Percentiles rank a stretch among this genome's conserved stretches.
Evolutionary conservation across 2,329 filamentous ascomycete species (phyloP).

Genomic region (Ophiognomonia clavigignenti-juglandacearum): DNA sequence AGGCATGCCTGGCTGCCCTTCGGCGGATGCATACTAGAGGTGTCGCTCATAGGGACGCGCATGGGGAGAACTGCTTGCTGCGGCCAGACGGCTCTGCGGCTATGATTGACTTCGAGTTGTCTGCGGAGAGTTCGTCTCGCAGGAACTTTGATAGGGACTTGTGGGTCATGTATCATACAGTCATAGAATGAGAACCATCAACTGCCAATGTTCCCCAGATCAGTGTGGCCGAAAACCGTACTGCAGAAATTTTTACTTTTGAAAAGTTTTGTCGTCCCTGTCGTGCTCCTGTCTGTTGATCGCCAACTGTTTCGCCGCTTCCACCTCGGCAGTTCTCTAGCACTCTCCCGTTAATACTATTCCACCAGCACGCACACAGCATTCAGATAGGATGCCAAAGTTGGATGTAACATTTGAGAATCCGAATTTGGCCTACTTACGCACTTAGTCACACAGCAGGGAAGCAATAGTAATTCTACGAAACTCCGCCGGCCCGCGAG

Average conservation of each 20-base stretch:
- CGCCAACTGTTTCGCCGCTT: no score
- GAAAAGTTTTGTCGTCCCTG: no score
- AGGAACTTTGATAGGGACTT: constrained; percentile 11
- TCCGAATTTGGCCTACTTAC: neutral
- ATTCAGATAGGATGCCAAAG: no score
- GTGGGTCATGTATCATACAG: constrained; percentile 12
- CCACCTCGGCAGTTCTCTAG: no score
- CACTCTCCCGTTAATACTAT: no score
- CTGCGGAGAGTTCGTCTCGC: neutral
- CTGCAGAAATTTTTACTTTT: no score
- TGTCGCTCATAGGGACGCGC: constrained; percentile 17
- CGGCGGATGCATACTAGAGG: constrained; percentile 11
- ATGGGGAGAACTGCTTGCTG: constrained; percentile 17
- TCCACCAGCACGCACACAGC: no score
- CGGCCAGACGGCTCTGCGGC: constrained; percentile 11
- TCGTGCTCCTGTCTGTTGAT: no score
- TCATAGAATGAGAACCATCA: neutral
- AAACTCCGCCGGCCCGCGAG: neutral
- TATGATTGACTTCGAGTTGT: constrained; percentile 19
- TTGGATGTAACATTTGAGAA: no score
- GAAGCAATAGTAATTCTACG: neutral
- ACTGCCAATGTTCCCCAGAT: no score
- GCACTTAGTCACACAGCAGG: neutral
- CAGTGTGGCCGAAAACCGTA: no score
- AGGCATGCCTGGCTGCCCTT: constrained; percentile 12